These are phyloP conservation scores for Phoenix roebelenii DNA, from an alignment of 176 grass and related monocot species.

Conservation along the genomic window DNA sequence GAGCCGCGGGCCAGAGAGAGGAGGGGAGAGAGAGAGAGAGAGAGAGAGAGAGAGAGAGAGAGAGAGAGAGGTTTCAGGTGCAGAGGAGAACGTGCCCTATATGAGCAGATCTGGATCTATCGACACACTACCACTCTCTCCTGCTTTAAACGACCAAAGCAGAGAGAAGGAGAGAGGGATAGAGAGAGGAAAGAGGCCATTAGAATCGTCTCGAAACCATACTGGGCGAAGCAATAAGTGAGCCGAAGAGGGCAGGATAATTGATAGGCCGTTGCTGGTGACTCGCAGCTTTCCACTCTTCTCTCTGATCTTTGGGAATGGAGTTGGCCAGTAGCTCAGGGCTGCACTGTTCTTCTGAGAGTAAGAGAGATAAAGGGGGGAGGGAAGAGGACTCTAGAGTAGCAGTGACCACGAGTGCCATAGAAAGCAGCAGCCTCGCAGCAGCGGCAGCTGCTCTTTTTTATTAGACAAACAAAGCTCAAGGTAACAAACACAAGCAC, in stretches of 20 bases:
- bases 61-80: constrained; percentile 9
- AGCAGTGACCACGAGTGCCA: too few species aligned
- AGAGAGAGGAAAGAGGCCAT: constrained; percentile 15
- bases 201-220: too few species aligned
- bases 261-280: too few species aligned
- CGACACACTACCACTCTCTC: constrained; percentile 10
- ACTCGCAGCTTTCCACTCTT: constrained; percentile 1
- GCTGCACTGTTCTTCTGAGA: constrained; percentile 11
- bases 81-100: constrained; percentile 20
- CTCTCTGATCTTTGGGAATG: constrained; percentile 28
- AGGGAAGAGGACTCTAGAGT: not conserved
- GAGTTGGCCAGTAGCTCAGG: constrained; percentile 21
- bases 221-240: too few species aligned
- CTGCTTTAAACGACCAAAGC: constrained; percentile 3
- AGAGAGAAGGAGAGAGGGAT: constrained; percentile 9
- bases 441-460: too few species aligned
- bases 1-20: too few species aligned
- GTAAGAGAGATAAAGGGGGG: constrained; percentile 11
- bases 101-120: constrained; percentile 47
- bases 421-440: too few species aligned
- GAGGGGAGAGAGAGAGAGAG: too few species aligned
- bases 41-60: too few species aligned
- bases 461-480: too few species aligned
- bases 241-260: too few species aligned
- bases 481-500: too few species aligned